Evolutionary conservation across 2,329 filamentous ascomycete species (phyloP).

Genomic region (Colletotrichum cordylinicola): DNA sequence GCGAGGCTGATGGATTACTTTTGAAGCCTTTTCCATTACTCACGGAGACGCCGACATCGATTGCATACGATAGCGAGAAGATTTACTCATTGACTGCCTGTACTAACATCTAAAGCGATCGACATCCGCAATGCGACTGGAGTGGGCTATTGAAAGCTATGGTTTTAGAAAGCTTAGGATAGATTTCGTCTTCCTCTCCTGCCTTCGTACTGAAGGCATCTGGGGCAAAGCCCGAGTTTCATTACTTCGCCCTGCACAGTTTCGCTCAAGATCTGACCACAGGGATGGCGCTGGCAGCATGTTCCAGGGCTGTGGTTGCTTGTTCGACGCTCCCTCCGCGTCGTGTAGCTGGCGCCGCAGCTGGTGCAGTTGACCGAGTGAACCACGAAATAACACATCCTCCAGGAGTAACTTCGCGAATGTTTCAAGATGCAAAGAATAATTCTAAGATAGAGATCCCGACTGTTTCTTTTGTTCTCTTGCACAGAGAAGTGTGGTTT

Average conservation of each 20-base stretch:
- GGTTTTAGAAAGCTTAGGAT: not conserved
- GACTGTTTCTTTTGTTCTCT: not conserved
- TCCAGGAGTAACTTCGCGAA: not conserved
- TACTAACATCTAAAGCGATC: not conserved
- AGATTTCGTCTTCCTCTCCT: not conserved
- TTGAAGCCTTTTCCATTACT: not conserved
- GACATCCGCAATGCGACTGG: not conserved
- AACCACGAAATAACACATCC: not conserved
- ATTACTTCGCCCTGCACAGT: not conserved
- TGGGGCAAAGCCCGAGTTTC: not conserved
- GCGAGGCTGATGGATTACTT: too few relatives aligned
- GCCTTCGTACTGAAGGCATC: not conserved
- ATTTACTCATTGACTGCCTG: not conserved
- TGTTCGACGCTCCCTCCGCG: not conserved
- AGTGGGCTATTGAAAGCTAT: not conserved
- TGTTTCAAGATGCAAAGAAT: not conserved
- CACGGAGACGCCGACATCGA: not conserved
- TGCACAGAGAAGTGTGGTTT: not conserved
- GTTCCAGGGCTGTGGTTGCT: not conserved
- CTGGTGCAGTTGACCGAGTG: not conserved
- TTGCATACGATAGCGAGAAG: not conserved
- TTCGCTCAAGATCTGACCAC: not conserved
- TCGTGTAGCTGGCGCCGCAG: not conserved
- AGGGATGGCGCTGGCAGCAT: not conserved
- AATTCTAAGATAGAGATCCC: not conserved